Base-by-base conservation (phyloP, 2,329 filamentous ascomycete genomes). In the Xylaria sp. region DNA sequence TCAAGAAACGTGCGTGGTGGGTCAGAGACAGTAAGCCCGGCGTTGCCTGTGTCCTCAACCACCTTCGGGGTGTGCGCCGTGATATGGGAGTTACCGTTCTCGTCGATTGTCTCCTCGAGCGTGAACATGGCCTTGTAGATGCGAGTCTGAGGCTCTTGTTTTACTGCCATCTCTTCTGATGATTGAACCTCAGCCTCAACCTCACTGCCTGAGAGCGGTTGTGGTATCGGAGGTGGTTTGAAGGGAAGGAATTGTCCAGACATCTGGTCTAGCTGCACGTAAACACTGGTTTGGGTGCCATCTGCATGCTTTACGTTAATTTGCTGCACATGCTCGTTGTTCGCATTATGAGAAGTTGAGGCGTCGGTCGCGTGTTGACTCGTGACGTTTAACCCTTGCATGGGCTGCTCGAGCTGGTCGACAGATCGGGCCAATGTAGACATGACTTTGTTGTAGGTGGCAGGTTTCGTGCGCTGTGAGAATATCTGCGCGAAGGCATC, bases 401-500 rank as follows among this genome's bases (percentile, higher is more conserved):
- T 86, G 69, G 86, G 86, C 55, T 84, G 82, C 73, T 90, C 89
- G 32, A 91, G 82, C 71, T 86, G 84, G 70, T 90, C 82, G 73
- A 90, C 86, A 69, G 88, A 87, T 69, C 81, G 82, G 32, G 86
- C 86, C 63, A 94, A 81, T 21, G 91, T 93, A 72, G 88, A 87
- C 75, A 93, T 89, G 62, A 93, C 90, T 74, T 87, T 86, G 78
- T 82, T 80, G 75, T 87, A 86, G 83, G 84, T 82, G 77, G 82
- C 83, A 69, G 80, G 76, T 73, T 84, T 85, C 25, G 81, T 80
- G 63, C 84, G 86, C 66, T 83, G 79, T 53, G 90, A 85, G 80
- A 98, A 98, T 77, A 99, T 94, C 77, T 91, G 87, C 70, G 93
- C 91, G 80, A 98, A 98, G 59, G 91, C 87, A 78, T 92, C 91